A percentile compares a stretch with the other conserved stretches of the same genome.
Evolutionary conservation across 345 rosid genomes (phyloP).

Genomic region (Durio zibethinus): DNA sequence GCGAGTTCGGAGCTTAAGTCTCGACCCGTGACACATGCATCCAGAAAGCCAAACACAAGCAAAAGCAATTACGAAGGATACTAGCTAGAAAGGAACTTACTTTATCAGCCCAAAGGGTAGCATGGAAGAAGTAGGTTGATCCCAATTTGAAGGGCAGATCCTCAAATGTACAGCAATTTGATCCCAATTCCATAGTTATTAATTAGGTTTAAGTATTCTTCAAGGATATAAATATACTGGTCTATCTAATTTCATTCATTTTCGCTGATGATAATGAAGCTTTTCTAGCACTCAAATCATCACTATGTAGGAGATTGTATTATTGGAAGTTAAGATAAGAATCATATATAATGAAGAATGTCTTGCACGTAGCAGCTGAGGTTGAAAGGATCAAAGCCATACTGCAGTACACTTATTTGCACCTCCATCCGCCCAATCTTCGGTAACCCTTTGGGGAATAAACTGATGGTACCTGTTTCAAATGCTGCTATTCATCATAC

Average conservation of each 20-base stretch:
- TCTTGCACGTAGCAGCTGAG: background rate
- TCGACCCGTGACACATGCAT: too few relatives aligned
- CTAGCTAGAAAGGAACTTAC: too few relatives aligned
- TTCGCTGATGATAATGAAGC: background rate
- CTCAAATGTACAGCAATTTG: too few relatives aligned
- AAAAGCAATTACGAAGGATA: too few relatives aligned
- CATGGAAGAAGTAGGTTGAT: too few relatives aligned
- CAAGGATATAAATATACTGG: background rate
- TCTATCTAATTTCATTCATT: background rate
- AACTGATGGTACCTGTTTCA: conserved; percentile 15
- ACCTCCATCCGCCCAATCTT: background rate
- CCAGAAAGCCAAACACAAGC: too few relatives aligned
- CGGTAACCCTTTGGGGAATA: background rate
- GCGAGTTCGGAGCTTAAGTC: too few relatives aligned
- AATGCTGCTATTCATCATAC: background rate
- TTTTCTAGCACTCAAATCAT: background rate
- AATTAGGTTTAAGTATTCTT: background rate
- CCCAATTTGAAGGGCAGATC: too few relatives aligned
- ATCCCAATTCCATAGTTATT: conserved; percentile 4
- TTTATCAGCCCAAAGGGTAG: too few relatives aligned
- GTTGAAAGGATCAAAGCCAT: conserved; percentile 15
- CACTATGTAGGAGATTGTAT: background rate
- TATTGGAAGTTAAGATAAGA: background rate
- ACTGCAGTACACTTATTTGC: background rate
- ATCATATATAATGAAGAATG: background rate